Conservation (phyloP, 2,329 filamentous ascomycete genomes). For the Xylariomycetidae sp. region DNA sequence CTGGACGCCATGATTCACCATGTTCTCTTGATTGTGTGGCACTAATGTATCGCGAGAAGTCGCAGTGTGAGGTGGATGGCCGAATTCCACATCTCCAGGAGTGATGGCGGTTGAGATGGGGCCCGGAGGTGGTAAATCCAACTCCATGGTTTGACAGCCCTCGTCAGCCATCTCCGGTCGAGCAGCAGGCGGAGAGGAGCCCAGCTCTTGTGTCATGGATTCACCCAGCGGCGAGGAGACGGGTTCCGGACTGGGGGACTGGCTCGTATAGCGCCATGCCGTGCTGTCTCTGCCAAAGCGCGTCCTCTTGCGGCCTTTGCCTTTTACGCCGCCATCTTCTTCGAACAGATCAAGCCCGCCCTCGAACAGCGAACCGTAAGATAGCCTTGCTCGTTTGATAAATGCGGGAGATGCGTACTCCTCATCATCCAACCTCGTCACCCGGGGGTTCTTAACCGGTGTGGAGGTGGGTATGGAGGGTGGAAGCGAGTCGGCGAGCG, state of each 20-base stretch:
- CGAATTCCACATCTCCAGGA: too few relatives aligned
- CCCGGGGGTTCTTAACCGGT: slow-evolving; percentile 28
- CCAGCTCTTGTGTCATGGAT: background rate
- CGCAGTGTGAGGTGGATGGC: too few relatives aligned
- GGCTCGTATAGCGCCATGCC: slow-evolving; percentile 69
- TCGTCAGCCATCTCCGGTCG: slow-evolving; percentile 29
- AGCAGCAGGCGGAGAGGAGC: slow-evolving; percentile 5
- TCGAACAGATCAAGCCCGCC: slow-evolving; percentile 63
- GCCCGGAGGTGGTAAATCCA: slow-evolving; percentile 19
- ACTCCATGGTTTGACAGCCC: slow-evolving; percentile 33
- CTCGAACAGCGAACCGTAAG: slow-evolving; percentile 62
- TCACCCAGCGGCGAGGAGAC: slow-evolving; percentile 2
- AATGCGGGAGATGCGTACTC: slow-evolving; percentile 77
- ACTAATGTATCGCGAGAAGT: too few relatives aligned
- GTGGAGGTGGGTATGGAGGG: slow-evolving; percentile 5
- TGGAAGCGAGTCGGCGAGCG: slow-evolving; percentile 1
- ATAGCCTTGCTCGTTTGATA: slow-evolving; percentile 62
- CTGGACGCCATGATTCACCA: too few relatives aligned
- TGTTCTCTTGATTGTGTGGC: too few relatives aligned
- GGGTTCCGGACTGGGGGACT: slow-evolving; percentile 63
- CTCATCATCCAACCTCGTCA: slow-evolving; percentile 32
- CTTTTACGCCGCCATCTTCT: slow-evolving; percentile 55
- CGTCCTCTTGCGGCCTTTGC: slow-evolving; percentile 62
- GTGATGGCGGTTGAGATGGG: slow-evolving; percentile 6
- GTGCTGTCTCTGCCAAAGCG: slow-evolving; percentile 61